Evolutionary conservation across 2,329 filamentous ascomycete species (phyloP), one percentile per base, ranked within the genome.

Genomic region (Colletotrichum cordylinicola): DNA sequence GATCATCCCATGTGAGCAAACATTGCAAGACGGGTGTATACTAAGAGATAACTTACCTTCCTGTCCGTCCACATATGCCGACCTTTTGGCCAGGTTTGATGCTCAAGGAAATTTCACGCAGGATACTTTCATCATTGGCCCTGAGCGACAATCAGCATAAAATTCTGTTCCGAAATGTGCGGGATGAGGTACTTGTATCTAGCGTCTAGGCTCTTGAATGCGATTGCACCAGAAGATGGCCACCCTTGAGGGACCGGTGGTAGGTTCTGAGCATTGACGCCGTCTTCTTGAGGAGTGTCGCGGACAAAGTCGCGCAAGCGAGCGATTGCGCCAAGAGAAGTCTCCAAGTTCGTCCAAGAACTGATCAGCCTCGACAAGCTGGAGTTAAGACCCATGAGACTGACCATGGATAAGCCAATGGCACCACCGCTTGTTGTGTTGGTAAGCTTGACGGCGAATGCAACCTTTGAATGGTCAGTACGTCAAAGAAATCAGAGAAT

Each of bases 401-500:
- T 80, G 52, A 81, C 77, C 8, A 83, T 68, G 7, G 80, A 78
- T 9, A 82, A 76, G 58, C 81, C 78, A 27, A 82, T 75, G 31
- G 65, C 65, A 6, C 74, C 74, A 4, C 55, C 18, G 62, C 66
- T 70, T 6, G 70, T 52, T 8, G 58, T 60, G 27, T 35, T 27
- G 15, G 48, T 67, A 5, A 66, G 24, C 10, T 78, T 76, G 10
- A 88, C 86, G 4, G 87, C 85, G 6, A 89, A 79, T 60, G 84
- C 83, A 16, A 72, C 60, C 69, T 70, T 16, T 2, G 29, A 56
- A 27, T 48, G 2, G 18, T 67, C n/a, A 67, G 43, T 8, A 43
- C 9, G 6, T 27, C 12, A 55, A 13, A 1, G 16, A 37, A 4
- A 37, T 8, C 2, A 10, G 15, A n/a, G 13, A 39, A 21, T 7